A percentile compares a stretch with the other conserved stretches of the same genome.
phyloP scores from a whole-genome alignment of 495 filamentous ascomycete genomes.

The Neurospora sp. region DNA sequence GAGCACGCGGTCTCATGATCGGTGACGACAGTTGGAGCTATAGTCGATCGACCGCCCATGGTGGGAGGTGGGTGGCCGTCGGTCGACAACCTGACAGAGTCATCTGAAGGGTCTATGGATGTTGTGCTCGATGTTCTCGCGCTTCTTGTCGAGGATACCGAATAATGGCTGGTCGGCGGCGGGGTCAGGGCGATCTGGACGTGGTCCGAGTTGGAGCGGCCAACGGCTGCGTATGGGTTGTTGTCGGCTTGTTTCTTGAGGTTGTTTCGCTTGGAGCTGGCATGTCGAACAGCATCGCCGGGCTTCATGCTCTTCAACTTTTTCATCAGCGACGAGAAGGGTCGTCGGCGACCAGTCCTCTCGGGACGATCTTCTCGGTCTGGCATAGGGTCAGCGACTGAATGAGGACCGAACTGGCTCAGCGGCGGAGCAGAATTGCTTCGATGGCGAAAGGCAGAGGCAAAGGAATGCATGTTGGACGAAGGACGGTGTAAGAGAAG shows the following conservation, averaged over 20 bases:
- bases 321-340: constrained; percentile 91
- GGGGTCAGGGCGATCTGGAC: constrained; percentile 16
- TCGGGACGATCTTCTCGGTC: constrained; percentile 31
- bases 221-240: constrained; percentile 73
- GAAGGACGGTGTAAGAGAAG: neutral
- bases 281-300: constrained; percentile 25
- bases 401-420: constrained; percentile 5
- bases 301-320: constrained; percentile 78
- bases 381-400: constrained; percentile 18
- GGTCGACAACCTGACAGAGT: constrained; percentile 45
- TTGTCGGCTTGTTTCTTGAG: constrained; percentile 56
- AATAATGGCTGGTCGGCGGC: constrained; percentile 45
- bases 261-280: constrained; percentile 19
- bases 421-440: constrained; percentile 8
- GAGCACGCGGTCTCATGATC: constrained; percentile 67
- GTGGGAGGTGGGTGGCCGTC: constrained; percentile 50
- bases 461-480: constrained; percentile 7
- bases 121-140: constrained; percentile 24
- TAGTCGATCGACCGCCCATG: constrained; percentile 52
- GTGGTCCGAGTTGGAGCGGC: constrained; percentile 12
- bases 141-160: constrained; percentile 42
- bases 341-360: constrained; percentile 51
- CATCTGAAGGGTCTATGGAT: constrained; percentile 29
- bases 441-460: constrained; percentile 9
- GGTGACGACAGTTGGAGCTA: constrained; percentile 71